Conservation (phyloP, 2,329 filamentous ascomycete species). For the Cercospora brassicicola region DNA sequence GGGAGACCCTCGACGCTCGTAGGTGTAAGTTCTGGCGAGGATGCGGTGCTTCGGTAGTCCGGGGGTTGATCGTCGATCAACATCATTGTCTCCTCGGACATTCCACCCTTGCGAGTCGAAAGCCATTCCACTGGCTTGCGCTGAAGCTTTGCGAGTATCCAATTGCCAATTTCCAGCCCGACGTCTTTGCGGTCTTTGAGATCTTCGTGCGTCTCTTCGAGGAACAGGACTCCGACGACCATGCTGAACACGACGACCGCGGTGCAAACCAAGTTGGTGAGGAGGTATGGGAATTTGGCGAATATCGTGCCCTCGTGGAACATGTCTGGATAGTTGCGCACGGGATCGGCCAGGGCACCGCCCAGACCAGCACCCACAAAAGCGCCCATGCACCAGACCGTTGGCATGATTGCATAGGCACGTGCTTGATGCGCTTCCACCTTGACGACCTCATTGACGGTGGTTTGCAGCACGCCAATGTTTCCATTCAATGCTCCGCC, state of each 20-base stretch:
- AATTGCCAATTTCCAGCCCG: conserved; percentile 73
- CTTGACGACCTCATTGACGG: conserved; percentile 88
- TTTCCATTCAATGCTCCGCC: conserved; percentile 94
- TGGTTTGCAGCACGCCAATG: conserved; percentile 92
- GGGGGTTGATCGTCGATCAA: conserved; percentile 67
- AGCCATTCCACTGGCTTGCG: conserved; percentile 30
- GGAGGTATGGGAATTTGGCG: conserved; percentile 82
- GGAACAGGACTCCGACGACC: conserved; percentile 74
- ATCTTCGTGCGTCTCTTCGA: conserved; percentile 90
- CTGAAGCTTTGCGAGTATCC: conserved; percentile 52
- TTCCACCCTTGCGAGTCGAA: conserved; percentile 45
- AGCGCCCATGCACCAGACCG: conserved; percentile 96
- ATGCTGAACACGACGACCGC: conserved; percentile 75
- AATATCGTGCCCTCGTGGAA: conserved; percentile 76
- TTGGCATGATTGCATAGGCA: conserved; percentile 96
- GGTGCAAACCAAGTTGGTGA: conserved; percentile 89
- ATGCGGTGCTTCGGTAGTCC: conserved; percentile 63
- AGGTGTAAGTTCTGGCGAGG: conserved; percentile 51
- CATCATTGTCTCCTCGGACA: conserved; percentile 60
- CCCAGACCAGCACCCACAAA: conserved; percentile 91
- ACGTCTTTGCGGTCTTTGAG: conserved; percentile 74
- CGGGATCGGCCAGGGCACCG: conserved; percentile 83
- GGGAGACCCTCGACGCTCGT: conserved; percentile 31
- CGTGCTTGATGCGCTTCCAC: conserved; percentile 91
- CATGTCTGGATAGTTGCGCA: conserved; percentile 72